Base-by-base conservation (phyloP, 306 rosid genomes). In the Medicago ruthenica region DNA sequence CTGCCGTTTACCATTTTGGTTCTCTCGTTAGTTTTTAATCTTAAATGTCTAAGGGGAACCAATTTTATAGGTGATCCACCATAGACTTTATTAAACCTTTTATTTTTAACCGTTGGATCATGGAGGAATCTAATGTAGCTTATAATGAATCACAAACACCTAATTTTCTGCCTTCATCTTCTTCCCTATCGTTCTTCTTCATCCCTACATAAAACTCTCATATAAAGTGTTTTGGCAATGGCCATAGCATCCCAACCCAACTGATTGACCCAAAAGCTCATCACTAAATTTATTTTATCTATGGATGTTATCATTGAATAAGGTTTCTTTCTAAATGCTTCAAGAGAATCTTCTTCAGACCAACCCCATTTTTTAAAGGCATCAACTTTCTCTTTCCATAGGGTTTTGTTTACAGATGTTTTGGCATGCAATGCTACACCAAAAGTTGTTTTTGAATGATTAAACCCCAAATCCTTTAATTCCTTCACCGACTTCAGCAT, bases 181-280 rank as follows among this genome's bases (percentile, higher is more conserved):
- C n/a, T n/a, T n/a, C n/a, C n/a, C n/a, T n/a, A n/a, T n/a, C n/a
- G n/a, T n/a, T n/a, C n/a, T n/a, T n/a, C n/a, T n/a, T n/a, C n/a
- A n/a, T n/a, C n/a, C n/a, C n/a, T n/a, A n/a, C n/a, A n/a, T n/a
- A n/a, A n/a, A n/a, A n/a, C n/a, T n/a, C n/a, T n/a, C n/a, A n/a
- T n/a, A n/a, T n/a, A n/a, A n/a, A n/a, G 79, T 8, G 6, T 9
- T 7, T 48, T 57, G 36, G 18, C 16, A 67, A 77, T 36, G 27
- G 22, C 44, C 24, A 50, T 3, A 18, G 40, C 20, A 41, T 64
- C 62, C 73, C 73, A 50, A 48, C 83, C 86, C 62, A 88, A 34
- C 10, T 81, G 75, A 54, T 86, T 85, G 36, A 86, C 79, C 31
- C 87, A 72, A 54, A 79, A 61, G 31, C 63, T 75, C 93, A 86